Conservation (phyloP, 1,284 basidiomycete species). For the Ustilago loliicola region DNA sequence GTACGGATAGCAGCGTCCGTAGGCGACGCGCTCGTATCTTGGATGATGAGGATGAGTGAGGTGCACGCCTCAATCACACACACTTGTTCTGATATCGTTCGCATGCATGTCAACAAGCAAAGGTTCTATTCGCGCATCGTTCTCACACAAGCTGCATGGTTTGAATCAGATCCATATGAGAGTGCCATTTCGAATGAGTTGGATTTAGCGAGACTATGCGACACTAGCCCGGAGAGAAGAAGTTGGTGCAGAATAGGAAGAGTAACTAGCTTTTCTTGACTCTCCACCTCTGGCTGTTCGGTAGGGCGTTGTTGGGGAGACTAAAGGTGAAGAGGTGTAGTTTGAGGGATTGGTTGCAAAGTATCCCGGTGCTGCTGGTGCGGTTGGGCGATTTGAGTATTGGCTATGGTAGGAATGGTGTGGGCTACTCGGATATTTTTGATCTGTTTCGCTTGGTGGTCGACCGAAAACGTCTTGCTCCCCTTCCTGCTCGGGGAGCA, state of each 20-base stretch:
- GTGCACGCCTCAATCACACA: too few relatives aligned
- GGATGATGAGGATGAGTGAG: constrained; percentile 38
- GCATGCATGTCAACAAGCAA: background rate
- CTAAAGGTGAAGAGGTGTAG: constrained; percentile 9
- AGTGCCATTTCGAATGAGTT: background rate
- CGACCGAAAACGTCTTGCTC: background rate
- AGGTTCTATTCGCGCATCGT: background rate
- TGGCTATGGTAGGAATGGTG: background rate
- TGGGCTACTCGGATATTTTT: background rate
- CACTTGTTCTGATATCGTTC: background rate
- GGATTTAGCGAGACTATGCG: background rate
- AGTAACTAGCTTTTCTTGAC: background rate
- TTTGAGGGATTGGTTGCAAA: background rate
- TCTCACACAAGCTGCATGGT: background rate
- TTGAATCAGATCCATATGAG: background rate
- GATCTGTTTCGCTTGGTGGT: background rate
- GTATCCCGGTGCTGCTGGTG: background rate
- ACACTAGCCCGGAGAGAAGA: constrained; percentile 16
- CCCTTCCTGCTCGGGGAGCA: background rate
- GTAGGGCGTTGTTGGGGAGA: constrained; percentile 13
- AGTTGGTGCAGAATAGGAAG: constrained; percentile 1
- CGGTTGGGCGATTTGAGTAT: background rate
- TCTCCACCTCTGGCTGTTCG: constrained; percentile 4
- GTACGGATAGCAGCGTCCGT: constrained; percentile 30
- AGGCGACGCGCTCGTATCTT: constrained; percentile 32